Evolutionary conservation across 2,329 filamentous ascomycete species (phyloP).

Genomic region (Colletotrichum coccodes): DNA sequence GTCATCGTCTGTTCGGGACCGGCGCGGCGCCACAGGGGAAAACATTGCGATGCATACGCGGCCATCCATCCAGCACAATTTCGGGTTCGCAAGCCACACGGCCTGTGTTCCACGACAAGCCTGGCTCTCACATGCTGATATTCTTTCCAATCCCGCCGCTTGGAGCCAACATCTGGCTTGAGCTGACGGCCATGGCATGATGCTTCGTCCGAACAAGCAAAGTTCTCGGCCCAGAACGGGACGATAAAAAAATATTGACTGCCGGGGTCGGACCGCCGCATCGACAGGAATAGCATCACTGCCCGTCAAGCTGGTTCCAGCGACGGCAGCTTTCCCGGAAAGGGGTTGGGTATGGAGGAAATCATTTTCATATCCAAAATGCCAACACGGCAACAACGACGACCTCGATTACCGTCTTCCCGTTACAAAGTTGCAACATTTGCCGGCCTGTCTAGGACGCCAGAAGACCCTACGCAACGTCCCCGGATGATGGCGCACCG

Average conservation of each 20-base stretch:
- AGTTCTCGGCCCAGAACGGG: neutral
- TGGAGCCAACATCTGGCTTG: conserved; percentile 2
- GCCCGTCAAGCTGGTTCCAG: neutral
- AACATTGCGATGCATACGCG: neutral
- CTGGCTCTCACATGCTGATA: neutral
- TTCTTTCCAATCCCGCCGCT: neutral
- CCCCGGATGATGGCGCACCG: neutral
- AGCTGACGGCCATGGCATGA: conserved; percentile 7
- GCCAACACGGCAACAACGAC: neutral
- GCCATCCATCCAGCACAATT: conserved; percentile 4
- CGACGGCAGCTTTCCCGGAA: neutral
- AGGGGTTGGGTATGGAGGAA: neutral
- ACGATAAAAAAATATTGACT: neutral
- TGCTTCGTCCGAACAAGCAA: conserved; percentile 23
- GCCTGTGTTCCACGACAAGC: neutral
- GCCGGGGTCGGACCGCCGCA: neutral
- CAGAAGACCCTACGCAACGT: neutral
- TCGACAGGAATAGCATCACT: conserved; percentile 14
- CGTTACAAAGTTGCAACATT: neutral
- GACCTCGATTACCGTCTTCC: neutral
- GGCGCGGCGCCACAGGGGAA: conserved; percentile 23
- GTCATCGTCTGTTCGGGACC: conserved; percentile 5
- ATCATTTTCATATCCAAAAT: neutral
- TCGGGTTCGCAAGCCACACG: conserved; percentile 14
- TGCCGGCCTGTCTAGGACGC: conserved; percentile 7